A percentile compares a stretch with the other conserved stretches of the same genome.
Evolutionary conservation across 23 red algal species (phyloP).

Genomic region (Gracilaria domingensis): DNA sequence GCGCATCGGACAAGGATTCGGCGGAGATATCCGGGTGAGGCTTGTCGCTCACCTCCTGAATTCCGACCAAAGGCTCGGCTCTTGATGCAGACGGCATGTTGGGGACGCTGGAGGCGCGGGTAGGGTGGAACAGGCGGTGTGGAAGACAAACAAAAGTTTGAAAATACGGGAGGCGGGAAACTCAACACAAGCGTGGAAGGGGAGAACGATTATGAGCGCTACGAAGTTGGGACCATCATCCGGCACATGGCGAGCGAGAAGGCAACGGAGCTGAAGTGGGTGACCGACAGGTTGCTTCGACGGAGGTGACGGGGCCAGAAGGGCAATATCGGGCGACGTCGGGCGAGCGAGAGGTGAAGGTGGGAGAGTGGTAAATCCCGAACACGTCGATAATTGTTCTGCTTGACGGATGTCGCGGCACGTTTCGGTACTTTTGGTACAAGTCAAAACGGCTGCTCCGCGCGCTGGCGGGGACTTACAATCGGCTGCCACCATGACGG

Average conservation of each 20-base stretch:
- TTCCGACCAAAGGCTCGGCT: conserved; percentile 73
- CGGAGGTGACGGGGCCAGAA: no score
- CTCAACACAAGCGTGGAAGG: background rate
- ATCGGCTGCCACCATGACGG: background rate
- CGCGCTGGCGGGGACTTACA: background rate
- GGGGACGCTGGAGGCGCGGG: background rate
- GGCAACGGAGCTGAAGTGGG: background rate
- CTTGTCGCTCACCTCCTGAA: conserved; percentile 56
- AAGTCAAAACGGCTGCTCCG: background rate
- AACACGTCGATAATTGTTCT: conserved; percentile 22
- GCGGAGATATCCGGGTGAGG: background rate
- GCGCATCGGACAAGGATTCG: conserved; percentile 5
- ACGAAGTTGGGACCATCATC: background rate
- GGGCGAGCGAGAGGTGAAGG: background rate
- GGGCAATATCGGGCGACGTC: background rate
- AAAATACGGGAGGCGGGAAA: background rate
- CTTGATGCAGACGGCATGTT: conserved; percentile 59
- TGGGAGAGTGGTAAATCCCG: background rate
- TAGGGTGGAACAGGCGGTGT: background rate
- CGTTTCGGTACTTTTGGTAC: background rate
- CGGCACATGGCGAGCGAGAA: background rate
- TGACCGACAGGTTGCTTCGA: no score
- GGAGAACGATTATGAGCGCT: background rate
- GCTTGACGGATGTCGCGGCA: background rate
- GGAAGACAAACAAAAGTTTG: background rate